Evolutionary conservation across 78 protist species (phyloP).

Genomic region (Dictyostelium purpureum): DNA sequence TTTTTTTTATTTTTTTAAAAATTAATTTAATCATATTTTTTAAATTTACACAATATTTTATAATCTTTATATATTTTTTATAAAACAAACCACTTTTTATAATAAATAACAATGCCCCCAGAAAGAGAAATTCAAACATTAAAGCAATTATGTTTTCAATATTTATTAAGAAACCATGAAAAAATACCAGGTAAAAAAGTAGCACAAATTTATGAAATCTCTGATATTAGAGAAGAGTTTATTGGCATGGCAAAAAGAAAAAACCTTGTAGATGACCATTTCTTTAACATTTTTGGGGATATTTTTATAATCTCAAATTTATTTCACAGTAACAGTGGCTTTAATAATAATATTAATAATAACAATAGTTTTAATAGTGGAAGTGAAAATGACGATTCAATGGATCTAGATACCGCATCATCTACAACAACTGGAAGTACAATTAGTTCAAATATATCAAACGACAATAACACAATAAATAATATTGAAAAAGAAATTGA

Average conservation of each 20-base stretch:
- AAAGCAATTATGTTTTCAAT: slow-evolving; percentile 44
- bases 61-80: no score
- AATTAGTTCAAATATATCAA: neutral
- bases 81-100: no score
- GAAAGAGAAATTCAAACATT: slow-evolving; percentile 22
- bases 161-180: slow-evolving; percentile 31
- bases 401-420: neutral
- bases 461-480: neutral
- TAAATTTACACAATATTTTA: no score
- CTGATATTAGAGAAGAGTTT: slow-evolving; percentile 61
- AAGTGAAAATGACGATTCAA: slow-evolving; percentile 7
- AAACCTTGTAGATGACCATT: slow-evolving; percentile 67
- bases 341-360: neutral
- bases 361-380: neutral
- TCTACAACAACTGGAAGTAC: no score
- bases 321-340: neutral
- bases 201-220: slow-evolving; percentile 13
- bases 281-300: slow-evolving; percentile 65
- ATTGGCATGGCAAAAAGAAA: slow-evolving; percentile 31
- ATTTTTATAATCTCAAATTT: slow-evolving; percentile 37
- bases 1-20: no score
- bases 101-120: no score
- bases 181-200: slow-evolving; percentile 46
- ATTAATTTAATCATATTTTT: no score
- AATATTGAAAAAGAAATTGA: neutral